Conservation (phyloP, 805 yeast genomes). For the Hanseniaspora mollemarum region DNA sequence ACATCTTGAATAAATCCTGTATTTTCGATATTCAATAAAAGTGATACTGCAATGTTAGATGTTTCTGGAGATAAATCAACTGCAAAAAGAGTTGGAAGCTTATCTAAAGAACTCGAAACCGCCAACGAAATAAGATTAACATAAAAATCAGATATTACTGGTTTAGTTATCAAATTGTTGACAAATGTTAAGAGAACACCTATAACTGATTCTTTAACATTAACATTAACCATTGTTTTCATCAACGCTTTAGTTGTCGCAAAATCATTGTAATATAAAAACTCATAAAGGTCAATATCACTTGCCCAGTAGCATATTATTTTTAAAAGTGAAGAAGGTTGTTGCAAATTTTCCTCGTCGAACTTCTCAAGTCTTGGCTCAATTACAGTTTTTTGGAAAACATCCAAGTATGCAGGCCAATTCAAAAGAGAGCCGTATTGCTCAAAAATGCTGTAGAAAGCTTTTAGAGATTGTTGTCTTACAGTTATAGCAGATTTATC, state of each 20-base stretch:
- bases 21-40: constrained; percentile 42
- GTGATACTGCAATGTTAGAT: constrained; percentile 41
- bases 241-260: constrained; percentile 47
- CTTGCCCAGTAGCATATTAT: constrained; percentile 52
- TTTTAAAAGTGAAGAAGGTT: constrained; percentile 65
- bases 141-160: constrained; percentile 36
- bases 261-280: constrained; percentile 46
- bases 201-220: constrained; percentile 59
- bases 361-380: constrained; percentile 56
- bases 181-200: constrained; percentile 45
- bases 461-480: constrained; percentile 57
- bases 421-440: constrained; percentile 39
- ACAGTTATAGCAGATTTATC: constrained; percentile 44
- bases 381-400: constrained; percentile 45
- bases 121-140: constrained; percentile 43
- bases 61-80: constrained; percentile 34
- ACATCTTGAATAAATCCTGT: constrained; percentile 48
- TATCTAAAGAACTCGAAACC: constrained; percentile 44
- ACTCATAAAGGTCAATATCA: constrained; percentile 36
- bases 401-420: constrained; percentile 46
- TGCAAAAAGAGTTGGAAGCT: constrained; percentile 41
- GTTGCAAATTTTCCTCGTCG: constrained; percentile 68
- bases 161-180: constrained; percentile 35
- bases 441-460: constrained; percentile 46
- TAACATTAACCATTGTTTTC: constrained; percentile 39